phyloP scores from a whole-genome alignment of 164 flowering plant genomes.

The Stephania cephalantha region DNA sequence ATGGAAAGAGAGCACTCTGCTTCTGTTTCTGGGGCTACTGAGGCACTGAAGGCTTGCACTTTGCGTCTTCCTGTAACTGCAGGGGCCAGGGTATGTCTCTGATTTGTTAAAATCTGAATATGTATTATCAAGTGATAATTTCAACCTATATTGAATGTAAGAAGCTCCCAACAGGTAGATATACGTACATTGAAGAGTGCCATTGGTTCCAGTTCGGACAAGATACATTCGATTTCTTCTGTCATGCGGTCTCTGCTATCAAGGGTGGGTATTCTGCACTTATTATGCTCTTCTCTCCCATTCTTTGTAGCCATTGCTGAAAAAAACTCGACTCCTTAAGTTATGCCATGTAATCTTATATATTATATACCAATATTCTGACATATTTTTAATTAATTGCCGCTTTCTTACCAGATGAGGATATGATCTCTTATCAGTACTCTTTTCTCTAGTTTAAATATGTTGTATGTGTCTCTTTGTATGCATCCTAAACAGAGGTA shows the following conservation, averaged over 20 bases:
- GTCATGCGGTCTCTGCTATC: conserved; percentile 56
- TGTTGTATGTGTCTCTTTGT: too few relatives aligned
- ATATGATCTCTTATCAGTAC: background rate
- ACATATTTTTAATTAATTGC: background rate
- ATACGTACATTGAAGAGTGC: conserved; percentile 52
- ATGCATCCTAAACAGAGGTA: background rate
- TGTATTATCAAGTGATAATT: background rate
- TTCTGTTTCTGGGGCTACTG: conserved; percentile 54
- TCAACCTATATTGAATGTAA: conserved; percentile 4
- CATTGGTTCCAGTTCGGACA: conserved; percentile 69
- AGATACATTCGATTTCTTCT: conserved; percentile 79
- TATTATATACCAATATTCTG: background rate
- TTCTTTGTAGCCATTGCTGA: background rate
- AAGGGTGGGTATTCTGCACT: conserved; percentile 37
- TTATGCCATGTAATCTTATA: background rate
- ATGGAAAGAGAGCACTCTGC: conserved; percentile 67
- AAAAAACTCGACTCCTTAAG: background rate
- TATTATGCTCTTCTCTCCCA: background rate
- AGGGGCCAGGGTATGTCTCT: conserved; percentile 69
- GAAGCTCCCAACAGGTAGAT: conserved; percentile 52
- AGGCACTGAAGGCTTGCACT: conserved; percentile 82
- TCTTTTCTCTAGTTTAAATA: too few relatives aligned
- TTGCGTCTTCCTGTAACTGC: conserved; percentile 73
- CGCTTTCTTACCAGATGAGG: background rate
- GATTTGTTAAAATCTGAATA: background rate